Evolutionary conservation across 1,139 yeast species (phyloP), one percentile per base, ranked within the genome.

Genomic region (Blastobotrys arbuscula): DNA sequence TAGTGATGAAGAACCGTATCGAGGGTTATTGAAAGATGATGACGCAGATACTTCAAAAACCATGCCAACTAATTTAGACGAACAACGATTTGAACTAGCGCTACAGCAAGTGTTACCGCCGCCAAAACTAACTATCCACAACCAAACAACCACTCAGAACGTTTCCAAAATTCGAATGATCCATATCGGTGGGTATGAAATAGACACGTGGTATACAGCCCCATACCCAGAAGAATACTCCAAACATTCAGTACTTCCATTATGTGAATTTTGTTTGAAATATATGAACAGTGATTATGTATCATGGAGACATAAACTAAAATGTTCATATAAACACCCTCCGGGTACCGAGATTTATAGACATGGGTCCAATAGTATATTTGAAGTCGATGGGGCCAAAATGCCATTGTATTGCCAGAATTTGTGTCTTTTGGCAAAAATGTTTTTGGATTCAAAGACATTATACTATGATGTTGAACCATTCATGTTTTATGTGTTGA

Each of bases 381-480:
- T 92, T 80, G 97, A 92, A 65, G 84, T 92, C 19, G 97, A 92
- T 63, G 98, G 98, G 0, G 73, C 94, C 40, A 85, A 84, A 56
- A 82, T 85, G 58, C 82, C 84, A 72, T 75, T 58, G 35, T 92
- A 85, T 64, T 90, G 97, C 65, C 96, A 89, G 63, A 89, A 88
- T 63, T 68, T 92, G 49, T 92, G 98, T 69, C 72, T 92, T 42
- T 67, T 92, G 54, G 96, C 97, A 1, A 92, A 92, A 63, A 70
- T 90, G 51, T 92, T 90, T 59, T 73, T 92, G 45, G 89, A 89
- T 66, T 87, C 96, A 8, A 92, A 92, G 62, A 89, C 97, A 0
- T 71, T 92, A 44, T 89, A 89, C 62, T 89, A 89, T 63, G 97
- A 90, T 61, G 97, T 92, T 36, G 97, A 90, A 61, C 97, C 97